Base-by-base conservation (phyloP, 2,329 filamentous ascomycete species). In the Trichoderma endophyticum region DNA sequence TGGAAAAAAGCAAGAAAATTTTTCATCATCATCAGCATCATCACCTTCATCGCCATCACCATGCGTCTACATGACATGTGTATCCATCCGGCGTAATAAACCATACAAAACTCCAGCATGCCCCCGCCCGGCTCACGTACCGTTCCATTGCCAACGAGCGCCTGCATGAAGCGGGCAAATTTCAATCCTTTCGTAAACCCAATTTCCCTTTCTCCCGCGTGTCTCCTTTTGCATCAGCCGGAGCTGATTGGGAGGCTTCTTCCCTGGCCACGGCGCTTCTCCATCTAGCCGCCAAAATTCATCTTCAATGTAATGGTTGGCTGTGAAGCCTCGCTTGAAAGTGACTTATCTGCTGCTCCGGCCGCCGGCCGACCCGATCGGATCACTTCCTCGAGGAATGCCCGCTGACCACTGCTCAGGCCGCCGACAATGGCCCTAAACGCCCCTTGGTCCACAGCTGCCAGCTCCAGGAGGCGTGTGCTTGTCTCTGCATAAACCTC, bases 271-370 rank as follows among this genome's bases (percentile, higher is more conserved):
- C 56, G 30, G 14, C 18, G 36, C 34, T 36, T 43, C 54, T 72
- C 56, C 60, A 62, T 70, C 76, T 77, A 81, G 57, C 84, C 83
- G 6, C 89, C 89, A 86, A 99, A 98, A 81, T 97, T 87, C 93
- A 98, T 97, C 87, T 97, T 96, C 79, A 99, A 82, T 69, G 94
- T 94, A 86, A 99, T 99, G 74, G 86, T 96, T 14, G 96, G 96
- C 81, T 89, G 89, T 32, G 84, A 87, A 72, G 85, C 83, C 72
- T 83, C 85, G 65, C 81, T 82, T 57, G 82, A 78, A 3, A 73
- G 77, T 70, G 79, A 81, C 76, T 84, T 83, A 79, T 78, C 79
- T 75, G 77, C 76, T 77, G 80, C 83, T 75, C 80, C 78, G 77
- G 70, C 81, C 81, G 78, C 80, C 76, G 86, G 83, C 76, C 88